phyloP scores from a whole-genome alignment of 2,329 filamentous ascomycete genomes.

The Aspergillus floridensis region DNA sequence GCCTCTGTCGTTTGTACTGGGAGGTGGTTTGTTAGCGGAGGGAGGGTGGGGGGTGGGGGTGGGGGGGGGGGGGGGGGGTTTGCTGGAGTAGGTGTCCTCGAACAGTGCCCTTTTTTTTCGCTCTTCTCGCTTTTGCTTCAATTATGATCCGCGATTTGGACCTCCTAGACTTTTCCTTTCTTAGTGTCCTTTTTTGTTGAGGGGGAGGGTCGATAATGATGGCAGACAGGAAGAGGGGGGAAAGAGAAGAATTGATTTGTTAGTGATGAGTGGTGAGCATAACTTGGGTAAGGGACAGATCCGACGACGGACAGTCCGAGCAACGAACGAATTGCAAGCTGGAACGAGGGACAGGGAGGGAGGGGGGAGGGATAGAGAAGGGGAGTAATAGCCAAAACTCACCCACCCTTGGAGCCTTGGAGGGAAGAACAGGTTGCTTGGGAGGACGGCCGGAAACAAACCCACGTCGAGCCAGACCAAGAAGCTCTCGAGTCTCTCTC shows the following conservation, averaged over 20 bases:
- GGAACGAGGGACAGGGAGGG: conserved; percentile 4
- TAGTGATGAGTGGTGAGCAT: background rate
- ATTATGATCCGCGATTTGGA: background rate
- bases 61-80: too few species aligned
- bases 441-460: conserved; percentile 15
- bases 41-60: too few species aligned
- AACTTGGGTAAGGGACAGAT: conserved; percentile 3
- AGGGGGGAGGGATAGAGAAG: background rate
- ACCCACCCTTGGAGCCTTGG: background rate
- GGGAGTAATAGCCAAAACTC: background rate
- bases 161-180: background rate
- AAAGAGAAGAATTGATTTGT: background rate
- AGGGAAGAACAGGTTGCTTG: conserved; percentile 11
- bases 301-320: conserved; percentile 6
- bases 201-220: background rate
- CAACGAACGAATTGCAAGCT: conserved; percentile 12
- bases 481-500: background rate
- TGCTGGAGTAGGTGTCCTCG: background rate
- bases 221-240: background rate
- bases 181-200: background rate
- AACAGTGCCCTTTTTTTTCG: background rate
- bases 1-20: too few species aligned
- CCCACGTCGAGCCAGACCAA: conserved; percentile 4
- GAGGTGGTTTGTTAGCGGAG: too few species aligned
- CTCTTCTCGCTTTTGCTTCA: background rate